Base-by-base conservation (phyloP, 2,329 filamentous ascomycete genomes). In the Scorias spongiosa region DNA sequence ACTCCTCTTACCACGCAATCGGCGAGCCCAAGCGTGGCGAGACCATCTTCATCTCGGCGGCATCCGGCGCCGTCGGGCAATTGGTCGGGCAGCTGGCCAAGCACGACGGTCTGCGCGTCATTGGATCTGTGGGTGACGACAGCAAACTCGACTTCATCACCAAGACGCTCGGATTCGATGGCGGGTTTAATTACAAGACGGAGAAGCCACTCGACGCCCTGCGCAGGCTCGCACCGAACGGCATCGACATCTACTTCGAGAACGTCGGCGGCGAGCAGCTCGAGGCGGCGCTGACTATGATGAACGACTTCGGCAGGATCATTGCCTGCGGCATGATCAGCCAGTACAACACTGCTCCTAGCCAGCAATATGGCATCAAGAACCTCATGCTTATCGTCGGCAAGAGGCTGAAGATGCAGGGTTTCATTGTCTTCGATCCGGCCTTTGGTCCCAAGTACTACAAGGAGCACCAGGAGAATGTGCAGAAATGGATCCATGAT, bases 171-270 rank as follows among this genome's bases (percentile, higher is more conserved):
- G 70, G 71, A 20, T 87, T 86, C 57, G 80, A 86, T 55, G 72
- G 62, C 12, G 85, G 79, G 8, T 91, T 89, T 67, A 91, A 93
- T 70, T 93, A 93, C 72, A 89, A 91, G 73, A 87, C 76, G 52
- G 84, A 91, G 66, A 75, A 72, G 52, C 73, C 84, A 0, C 57
- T 64, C 1, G 79, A 80, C 10, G 84, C 83, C 0, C 69, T 93
- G 44, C 63, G 69, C 50, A 72, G 82, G 46, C 70, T 91, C 14
- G 82, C 82, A 0, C 84, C 84, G 0, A 63, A 86, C 10, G 85
- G 84, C 4, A 73, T 93, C 48, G 84, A 93, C 56, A 85, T 87
- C 58, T 86, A 86, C 67, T 88, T 80, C 57, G 83, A 87, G 63
- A 87, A 86, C 52, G 82, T 63, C 39, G 83, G 83, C 15, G 83